A percentile compares a stretch with the other conserved stretches of the same genome.
These are phyloP conservation scores for Pseudogymnoascus sp. DNA, from an alignment of 2,329 filamentous ascomycete genomes.

Conservation along the genomic window DNA sequence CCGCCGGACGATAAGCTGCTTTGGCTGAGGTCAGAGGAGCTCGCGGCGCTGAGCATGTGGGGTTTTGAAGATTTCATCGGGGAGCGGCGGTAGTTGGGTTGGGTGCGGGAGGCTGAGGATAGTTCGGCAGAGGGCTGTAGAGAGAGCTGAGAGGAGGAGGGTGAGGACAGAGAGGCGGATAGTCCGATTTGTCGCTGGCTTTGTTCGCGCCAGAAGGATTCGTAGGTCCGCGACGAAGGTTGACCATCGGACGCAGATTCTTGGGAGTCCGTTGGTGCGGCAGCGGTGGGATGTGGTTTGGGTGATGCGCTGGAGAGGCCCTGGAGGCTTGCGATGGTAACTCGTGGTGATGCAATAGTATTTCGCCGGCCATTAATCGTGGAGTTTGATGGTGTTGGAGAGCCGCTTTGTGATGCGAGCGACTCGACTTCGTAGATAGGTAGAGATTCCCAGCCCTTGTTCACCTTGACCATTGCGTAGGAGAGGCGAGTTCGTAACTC, in stretches of 20 bases:
- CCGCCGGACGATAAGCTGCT: slow-evolving; percentile 15
- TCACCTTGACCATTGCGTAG: slow-evolving; percentile 91
- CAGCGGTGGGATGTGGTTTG: slow-evolving; percentile 10
- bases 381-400: slow-evolving; percentile 52
- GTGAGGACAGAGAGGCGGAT: slow-evolving; percentile 40
- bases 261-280: slow-evolving; percentile 25
- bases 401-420: slow-evolving; percentile 59
- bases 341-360: slow-evolving; percentile 47
- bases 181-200: slow-evolving; percentile 27
- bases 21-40: slow-evolving; percentile 13
- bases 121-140: slow-evolving; percentile 33
- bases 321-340: slow-evolving; percentile 32
- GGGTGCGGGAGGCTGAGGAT: slow-evolving; percentile 15
- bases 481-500: slow-evolving; percentile 77
- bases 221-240: slow-evolving; percentile 30
- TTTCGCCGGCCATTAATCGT: slow-evolving; percentile 44
- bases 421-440: slow-evolving; percentile 71
- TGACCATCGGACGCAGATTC: slow-evolving; percentile 26
- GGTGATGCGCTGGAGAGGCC: slow-evolving; percentile 13
- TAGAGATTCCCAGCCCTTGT: slow-evolving; percentile 77
- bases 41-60: slow-evolving; percentile 13
- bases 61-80: slow-evolving; percentile 25
- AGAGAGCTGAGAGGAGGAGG: slow-evolving; percentile 28
- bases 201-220: slow-evolving; percentile 39
- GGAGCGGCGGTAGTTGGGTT: slow-evolving; percentile 22